Base-by-base conservation (phyloP, 2,329 filamentous ascomycete genomes). In the Cercospora brassicicola region DNA sequence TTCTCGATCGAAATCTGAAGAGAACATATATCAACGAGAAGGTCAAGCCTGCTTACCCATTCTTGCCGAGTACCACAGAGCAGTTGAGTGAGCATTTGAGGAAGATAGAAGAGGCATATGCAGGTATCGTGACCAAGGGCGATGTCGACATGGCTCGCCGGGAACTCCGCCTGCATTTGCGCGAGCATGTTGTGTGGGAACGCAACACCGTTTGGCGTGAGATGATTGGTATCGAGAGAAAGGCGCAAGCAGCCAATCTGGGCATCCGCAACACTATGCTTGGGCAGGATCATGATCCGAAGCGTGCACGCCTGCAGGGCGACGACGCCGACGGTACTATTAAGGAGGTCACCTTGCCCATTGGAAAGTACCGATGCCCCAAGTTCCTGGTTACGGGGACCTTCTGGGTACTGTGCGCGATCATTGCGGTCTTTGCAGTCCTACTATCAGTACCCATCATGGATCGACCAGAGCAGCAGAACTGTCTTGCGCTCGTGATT, bases 131-230 rank as follows among this genome's bases (percentile, higher is more conserved):
- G 64, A 96, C 93, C 0, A 88, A 90, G 51, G 93, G 93, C 31
- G 92, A 99, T 76, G 81, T 91, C 2, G 84, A 86, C 5, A 82
- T 91, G 11, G 94, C 95, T 4, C 92, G 89, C 75, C 90, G 92
- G 73, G 95, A 98, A 77, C 84, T 99, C 66, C 88, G 95, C 64
- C 88, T 97, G 31, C 94, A 99, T 77, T 86, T 99, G 28, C 86
- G 95, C 66, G 96, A 99, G 81, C 95, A 99, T 79, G 94, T 99
- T 20, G 94, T 98, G 0, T 99, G 95, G 96, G 96, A 99, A 79
- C 88, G 95, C 66, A 99, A 99, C 78, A 99, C 95, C 0, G 95
- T 99, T 18, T 99, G 95, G 95, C 86, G 96, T 81, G 95, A 99
- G 75, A 95, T 99, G 88, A 99, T 99, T 78, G 95, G 94, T 63